A percentile compares a stretch with the other conserved stretches of the same genome.
These are phyloP conservation scores for Elsinoe necatrix DNA, from an alignment of 2,329 filamentous ascomycete species.

Conservation along the genomic window DNA sequence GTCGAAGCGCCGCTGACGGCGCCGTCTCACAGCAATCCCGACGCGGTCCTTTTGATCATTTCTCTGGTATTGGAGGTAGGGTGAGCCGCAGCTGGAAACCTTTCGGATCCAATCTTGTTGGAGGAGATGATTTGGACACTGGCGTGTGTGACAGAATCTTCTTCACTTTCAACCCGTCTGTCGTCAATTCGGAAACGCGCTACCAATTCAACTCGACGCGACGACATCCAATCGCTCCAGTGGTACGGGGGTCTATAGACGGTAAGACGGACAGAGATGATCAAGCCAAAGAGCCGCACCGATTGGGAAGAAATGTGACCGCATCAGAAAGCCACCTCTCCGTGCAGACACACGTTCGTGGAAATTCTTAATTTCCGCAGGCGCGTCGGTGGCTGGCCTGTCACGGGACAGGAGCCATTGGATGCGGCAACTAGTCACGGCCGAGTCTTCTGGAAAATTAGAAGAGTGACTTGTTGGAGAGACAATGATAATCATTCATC, in stretches of 20 bases:
- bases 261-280: conserved; percentile 5
- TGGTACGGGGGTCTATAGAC: conserved; percentile 8
- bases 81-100: neutral
- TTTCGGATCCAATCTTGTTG: neutral
- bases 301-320: conserved; percentile 3
- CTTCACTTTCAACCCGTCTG: neutral
- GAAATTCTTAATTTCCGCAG: conserved; percentile 13
- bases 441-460: conserved; percentile 14
- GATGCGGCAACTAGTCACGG: conserved; percentile 4
- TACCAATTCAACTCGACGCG: neutral
- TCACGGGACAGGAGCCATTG: conserved; percentile 4
- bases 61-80: neutral
- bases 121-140: neutral
- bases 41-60: conserved; percentile 11
- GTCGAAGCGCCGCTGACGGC: conserved; percentile 9
- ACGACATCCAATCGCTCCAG: neutral
- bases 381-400: conserved; percentile 5
- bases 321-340: neutral
- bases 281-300: neutral
- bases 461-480: neutral
- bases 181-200: neutral
- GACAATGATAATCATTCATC: neutral
- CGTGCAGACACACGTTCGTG: conserved; percentile 10
- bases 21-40: neutral
- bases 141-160: neutral